Evolutionary conservation across 306 rosid genomes (phyloP), one percentile per base, ranked within the genome.

Genomic region (Parietaria judaica): DNA sequence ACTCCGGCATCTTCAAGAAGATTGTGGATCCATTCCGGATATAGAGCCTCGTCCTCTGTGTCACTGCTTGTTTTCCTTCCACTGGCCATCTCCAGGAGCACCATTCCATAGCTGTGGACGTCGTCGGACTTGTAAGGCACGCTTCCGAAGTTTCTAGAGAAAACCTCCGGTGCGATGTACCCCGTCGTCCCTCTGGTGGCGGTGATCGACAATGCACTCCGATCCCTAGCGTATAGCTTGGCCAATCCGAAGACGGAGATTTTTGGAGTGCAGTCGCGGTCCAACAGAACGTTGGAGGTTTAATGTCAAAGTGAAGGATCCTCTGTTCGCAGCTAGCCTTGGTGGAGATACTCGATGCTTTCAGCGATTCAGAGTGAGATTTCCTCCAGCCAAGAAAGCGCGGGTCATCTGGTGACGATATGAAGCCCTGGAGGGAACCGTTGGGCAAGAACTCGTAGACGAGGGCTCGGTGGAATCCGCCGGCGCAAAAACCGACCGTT

Each of bases 101-200:
- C 8, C 48, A 57, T 57, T 7, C 61, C 61, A 13, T 36, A 57
- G 14, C 61, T 57, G 38, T 57, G 38, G 14, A 57, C n/a, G n/a
- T n/a, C 15, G 14, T 57, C 61, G 2, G 61, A 57, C 31, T 57
- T 57, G 10, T 57, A 12, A 4, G 61, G 38, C 2, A 57, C 61
- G n/a, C 14, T 35, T 11, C 61, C 61, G 38, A 57, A 57, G 47
- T 57, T 57, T 57, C 61, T 57, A 9, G 61, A 57, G 46, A 57
- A 57, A 37, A 57, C 61, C 38, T 57, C 61, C 7, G 61, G 61
- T 1, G 61, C 61, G 14, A 57, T 57, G 14, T 57, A 57, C 6
- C 61, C 61, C 34, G n/a, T 13, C 10, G 61, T 57, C 10, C 61
- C 61, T n/a, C 61, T 37, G 1, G 61, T 47, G 6, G 61, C 14